A percentile compares a stretch with the other conserved stretches of the same genome.
Conservation (phyloP, 139 green algal genomes). For the Chlamydomonas asymmetrica region DNA sequence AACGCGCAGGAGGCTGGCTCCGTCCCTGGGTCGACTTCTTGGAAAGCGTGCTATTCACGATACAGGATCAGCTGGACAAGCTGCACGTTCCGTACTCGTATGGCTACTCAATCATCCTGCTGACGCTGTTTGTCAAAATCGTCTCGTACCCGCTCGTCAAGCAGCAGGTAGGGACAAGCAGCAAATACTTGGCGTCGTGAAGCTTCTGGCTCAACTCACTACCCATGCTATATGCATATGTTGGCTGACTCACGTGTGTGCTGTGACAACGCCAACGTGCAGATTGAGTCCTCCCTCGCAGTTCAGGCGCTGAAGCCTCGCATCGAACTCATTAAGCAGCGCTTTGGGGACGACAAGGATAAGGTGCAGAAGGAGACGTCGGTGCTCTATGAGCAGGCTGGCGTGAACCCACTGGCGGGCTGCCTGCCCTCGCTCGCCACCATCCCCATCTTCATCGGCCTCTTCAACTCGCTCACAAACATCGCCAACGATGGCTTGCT, state of each 20-base stretch:
- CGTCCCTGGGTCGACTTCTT: constrained; percentile 54
- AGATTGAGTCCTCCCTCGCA: constrained; percentile 80
- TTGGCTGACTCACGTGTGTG: too few species aligned
- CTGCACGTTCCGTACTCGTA: constrained; percentile 78
- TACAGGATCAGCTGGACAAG: constrained; percentile 52
- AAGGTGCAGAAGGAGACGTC: constrained; percentile 74
- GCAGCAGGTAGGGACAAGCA: constrained; percentile 56
- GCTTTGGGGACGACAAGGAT: constrained; percentile 88
- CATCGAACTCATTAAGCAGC: constrained; percentile 88
- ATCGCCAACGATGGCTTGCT: constrained; percentile 56
- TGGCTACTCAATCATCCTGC: constrained; percentile 79
- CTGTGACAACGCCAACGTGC: too few species aligned
- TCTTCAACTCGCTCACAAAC: constrained; percentile 73
- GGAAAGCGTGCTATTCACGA: constrained; percentile 48
- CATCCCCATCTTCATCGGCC: constrained; percentile 92
- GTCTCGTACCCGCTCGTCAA: constrained; percentile 72
- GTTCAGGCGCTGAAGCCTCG: constrained; percentile 86
- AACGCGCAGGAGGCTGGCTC: constrained; percentile 55
- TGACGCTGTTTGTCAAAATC: constrained; percentile 74
- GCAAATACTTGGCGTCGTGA: too few species aligned
- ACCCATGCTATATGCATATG: too few species aligned
- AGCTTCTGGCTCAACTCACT: too few species aligned
- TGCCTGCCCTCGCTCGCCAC: constrained; percentile 89
- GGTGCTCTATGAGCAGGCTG: constrained; percentile 87
- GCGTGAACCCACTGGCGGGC: constrained; percentile 83